These are phyloP conservation scores for Rhinocladiella mackenziei DNA, from an alignment of 2,329 filamentous ascomycete species.

Conservation along the genomic window DNA sequence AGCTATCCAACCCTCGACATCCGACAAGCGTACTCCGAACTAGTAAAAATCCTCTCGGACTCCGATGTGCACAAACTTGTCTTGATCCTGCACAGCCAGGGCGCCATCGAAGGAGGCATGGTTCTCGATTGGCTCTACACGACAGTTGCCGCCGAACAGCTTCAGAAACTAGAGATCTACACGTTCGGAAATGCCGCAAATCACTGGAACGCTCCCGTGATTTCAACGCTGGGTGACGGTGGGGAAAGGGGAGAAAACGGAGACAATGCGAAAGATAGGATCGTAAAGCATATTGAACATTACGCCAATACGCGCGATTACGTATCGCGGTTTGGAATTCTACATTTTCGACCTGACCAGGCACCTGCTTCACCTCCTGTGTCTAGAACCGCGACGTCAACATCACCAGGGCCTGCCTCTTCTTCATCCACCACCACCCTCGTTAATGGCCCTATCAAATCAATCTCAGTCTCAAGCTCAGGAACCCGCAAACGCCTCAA, in stretches of 20 bases:
- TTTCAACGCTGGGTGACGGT: constrained; percentile 4
- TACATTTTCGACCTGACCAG: constrained; percentile 46
- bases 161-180: constrained; percentile 67
- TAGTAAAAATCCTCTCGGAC: constrained; percentile 63
- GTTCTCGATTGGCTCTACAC: constrained; percentile 73
- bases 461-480: too few species aligned
- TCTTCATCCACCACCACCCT: too few species aligned
- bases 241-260: not conserved
- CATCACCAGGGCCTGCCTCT: too few species aligned
- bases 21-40: constrained; percentile 53
- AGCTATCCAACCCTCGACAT: constrained; percentile 67
- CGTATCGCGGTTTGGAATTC: constrained; percentile 68
- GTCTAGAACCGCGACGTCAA: not conserved
- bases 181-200: constrained; percentile 77
- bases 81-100: constrained; percentile 72
- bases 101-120: constrained; percentile 68
- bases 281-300: constrained; percentile 70
- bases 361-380: not conserved
- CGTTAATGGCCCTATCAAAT: too few species aligned
- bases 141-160: constrained; percentile 62
- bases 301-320: constrained; percentile 73
- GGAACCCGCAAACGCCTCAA: too few species aligned
- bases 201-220: constrained; percentile 71
- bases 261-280: constrained; percentile 5
- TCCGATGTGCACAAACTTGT: constrained; percentile 63